Conservation (phyloP, 305 asterid genomes). For the Ruellia speciosa region DNA sequence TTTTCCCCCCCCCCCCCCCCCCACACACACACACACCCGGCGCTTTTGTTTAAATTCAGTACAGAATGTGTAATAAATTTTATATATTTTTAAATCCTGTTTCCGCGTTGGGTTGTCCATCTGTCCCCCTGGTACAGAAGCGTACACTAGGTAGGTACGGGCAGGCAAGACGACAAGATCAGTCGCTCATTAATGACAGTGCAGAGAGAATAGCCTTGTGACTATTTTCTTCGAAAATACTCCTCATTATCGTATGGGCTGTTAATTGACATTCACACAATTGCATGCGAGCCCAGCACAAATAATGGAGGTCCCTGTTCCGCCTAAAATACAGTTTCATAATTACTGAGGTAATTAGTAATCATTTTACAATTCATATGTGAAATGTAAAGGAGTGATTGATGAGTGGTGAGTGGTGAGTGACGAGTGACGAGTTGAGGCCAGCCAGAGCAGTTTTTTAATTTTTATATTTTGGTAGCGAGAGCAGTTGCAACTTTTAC, state of each 20-base stretch:
- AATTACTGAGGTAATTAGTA: no score
- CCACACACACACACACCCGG: no score
- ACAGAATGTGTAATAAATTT: no score
- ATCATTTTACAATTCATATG: no score
- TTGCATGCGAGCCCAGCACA: slow-evolving; percentile 32
- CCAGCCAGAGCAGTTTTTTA: no score
- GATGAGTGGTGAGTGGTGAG: no score
- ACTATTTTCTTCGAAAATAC: slow-evolving; percentile 7
- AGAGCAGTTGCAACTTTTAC: background rate
- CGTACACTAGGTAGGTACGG: background rate
- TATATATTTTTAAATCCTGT: background rate
- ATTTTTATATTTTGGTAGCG: no score
- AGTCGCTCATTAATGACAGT: background rate
- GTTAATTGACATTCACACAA: slow-evolving; percentile 29
- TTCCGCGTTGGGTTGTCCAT: background rate
- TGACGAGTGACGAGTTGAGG: no score
- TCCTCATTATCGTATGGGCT: background rate
- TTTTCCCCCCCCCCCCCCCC: no score
- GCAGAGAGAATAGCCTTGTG: background rate
- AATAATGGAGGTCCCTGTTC: slow-evolving; percentile 28
- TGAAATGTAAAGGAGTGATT: no score
- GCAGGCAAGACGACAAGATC: background rate
- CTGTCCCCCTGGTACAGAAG: background rate
- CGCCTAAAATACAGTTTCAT: slow-evolving; percentile 10
- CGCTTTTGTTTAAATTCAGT: no score